Conservation (phyloP, 2,329 filamentous ascomycete genomes). For the Metarhizium rileyi region DNA sequence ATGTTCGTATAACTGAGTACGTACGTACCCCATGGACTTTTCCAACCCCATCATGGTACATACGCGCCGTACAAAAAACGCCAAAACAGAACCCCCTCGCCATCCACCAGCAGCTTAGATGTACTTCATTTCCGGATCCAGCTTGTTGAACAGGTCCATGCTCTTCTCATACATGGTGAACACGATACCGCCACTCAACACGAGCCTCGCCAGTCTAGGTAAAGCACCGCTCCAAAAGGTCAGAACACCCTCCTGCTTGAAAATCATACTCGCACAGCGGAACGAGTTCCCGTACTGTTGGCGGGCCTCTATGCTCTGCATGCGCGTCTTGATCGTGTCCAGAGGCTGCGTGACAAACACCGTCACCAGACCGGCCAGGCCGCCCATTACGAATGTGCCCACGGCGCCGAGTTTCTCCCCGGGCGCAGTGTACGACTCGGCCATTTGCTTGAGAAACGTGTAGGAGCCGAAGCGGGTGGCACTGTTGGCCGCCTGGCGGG, state of each 20-base stretch:
- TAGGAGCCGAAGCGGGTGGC: slow-evolving; percentile 87
- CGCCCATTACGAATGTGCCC: slow-evolving; percentile 86
- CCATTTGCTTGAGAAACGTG: slow-evolving; percentile 81
- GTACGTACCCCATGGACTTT: too few relatives aligned
- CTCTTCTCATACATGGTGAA: slow-evolving; percentile 99
- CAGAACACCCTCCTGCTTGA: slow-evolving; percentile 77
- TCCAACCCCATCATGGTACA: not conserved
- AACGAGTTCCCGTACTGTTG: slow-evolving; percentile 78
- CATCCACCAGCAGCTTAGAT: slow-evolving; percentile 39
- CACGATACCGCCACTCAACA: slow-evolving; percentile 91
- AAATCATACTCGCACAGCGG: slow-evolving; percentile 71
- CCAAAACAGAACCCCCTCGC: not conserved
- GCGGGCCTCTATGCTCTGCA: slow-evolving; percentile 90
- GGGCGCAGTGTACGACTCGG: slow-evolving; percentile 82
- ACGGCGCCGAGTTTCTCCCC: slow-evolving; percentile 87
- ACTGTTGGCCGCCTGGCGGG: slow-evolving; percentile 87
- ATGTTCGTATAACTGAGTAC: too few relatives aligned
- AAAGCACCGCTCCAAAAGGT: slow-evolving; percentile 94
- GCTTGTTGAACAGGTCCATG: slow-evolving; percentile 71
- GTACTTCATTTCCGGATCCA: slow-evolving; percentile 79
- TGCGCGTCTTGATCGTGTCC: slow-evolving; percentile 93
- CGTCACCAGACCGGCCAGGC: slow-evolving; percentile 80
- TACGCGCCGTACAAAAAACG: not conserved
- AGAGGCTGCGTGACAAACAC: slow-evolving; percentile 69
- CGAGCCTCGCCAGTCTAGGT: slow-evolving; percentile 72